Conservation (phyloP, 2,329 filamentous ascomycete genomes). For the Elsinoe perseae region DNA sequence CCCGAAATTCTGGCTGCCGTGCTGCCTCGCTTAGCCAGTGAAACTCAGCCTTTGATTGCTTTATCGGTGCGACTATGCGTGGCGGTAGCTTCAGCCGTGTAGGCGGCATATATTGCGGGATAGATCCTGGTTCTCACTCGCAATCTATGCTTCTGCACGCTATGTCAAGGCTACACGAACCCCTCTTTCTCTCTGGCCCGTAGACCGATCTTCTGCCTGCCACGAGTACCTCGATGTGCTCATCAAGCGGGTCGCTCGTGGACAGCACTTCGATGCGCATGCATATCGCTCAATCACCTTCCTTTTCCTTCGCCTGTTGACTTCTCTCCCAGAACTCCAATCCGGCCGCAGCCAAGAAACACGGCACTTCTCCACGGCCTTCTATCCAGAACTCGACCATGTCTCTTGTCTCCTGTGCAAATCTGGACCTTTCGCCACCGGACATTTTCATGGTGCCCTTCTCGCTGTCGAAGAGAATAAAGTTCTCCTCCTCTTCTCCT, state of each 20-base stretch:
- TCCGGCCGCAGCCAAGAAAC: slow-evolving; percentile 83
- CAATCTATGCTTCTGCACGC: too few relatives aligned
- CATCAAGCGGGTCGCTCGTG: background rate
- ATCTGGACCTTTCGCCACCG: slow-evolving; percentile 77
- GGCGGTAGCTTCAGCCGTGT: background rate
- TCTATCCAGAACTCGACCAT: slow-evolving; percentile 95
- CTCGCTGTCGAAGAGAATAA: slow-evolving; percentile 80
- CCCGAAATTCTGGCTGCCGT: background rate
- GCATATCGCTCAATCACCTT: background rate
- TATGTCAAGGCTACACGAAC: background rate
- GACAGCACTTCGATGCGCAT: background rate
- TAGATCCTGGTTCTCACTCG: background rate
- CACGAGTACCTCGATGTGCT: background rate
- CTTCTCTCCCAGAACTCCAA: slow-evolving; percentile 82
- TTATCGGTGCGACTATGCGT: background rate
- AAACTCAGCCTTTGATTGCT: background rate
- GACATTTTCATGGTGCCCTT: slow-evolving; percentile 96
- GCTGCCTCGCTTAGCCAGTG: background rate
- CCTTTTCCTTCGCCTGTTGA: slow-evolving; percentile 27
- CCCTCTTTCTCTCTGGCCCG: background rate
- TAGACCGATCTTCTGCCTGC: too few relatives aligned
- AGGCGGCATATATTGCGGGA: background rate
- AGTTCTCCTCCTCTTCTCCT: slow-evolving; percentile 49
- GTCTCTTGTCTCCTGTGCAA: slow-evolving; percentile 75
- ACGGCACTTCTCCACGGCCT: slow-evolving; percentile 86